Evolutionary conservation across 2,329 filamentous ascomycete species (phyloP).

Genomic region (Aphanocladium album): DNA sequence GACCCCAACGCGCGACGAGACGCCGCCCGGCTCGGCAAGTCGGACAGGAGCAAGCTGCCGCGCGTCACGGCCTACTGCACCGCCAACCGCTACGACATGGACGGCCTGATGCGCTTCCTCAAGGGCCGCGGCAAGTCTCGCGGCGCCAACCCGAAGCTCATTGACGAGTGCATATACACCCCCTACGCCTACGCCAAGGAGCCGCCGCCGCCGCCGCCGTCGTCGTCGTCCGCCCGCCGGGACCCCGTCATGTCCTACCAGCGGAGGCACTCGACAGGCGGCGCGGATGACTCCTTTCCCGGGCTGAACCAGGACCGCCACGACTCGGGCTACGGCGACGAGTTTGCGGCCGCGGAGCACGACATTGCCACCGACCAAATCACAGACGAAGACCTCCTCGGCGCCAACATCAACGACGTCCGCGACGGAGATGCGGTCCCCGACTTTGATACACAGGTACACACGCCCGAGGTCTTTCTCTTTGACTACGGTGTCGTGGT

Average conservation of each 20-base stretch:
- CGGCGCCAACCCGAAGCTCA: conserved; percentile 81
- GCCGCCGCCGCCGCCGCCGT: neutral
- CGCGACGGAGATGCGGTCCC: conserved; percentile 43
- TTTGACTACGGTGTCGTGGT: conserved; percentile 98
- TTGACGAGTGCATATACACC: conserved; percentile 97
- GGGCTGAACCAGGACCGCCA: conserved; percentile 41
- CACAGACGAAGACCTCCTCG: conserved; percentile 30
- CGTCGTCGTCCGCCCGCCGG: conserved; percentile 15
- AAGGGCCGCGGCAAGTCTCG: conserved; percentile 76
- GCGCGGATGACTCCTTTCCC: conserved; percentile 29
- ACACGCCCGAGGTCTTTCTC: conserved; percentile 90
- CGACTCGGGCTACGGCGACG: conserved; percentile 26
- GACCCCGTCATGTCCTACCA: conserved; percentile 48
- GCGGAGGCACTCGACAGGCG: conserved; percentile 70
- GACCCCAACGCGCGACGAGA: conserved; percentile 89
- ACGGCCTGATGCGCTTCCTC: conserved; percentile 82
- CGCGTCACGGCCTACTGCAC: conserved; percentile 96
- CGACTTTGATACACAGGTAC: conserved; percentile 82
- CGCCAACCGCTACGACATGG: conserved; percentile 84
- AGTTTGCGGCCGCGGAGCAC: conserved; percentile 21
- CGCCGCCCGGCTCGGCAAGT: conserved; percentile 87
- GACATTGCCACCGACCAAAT: conserved; percentile 23
- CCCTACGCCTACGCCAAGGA: conserved; percentile 73
- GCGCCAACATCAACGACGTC: conserved; percentile 29
- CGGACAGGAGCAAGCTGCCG: conserved; percentile 79